phyloP scores from a whole-genome alignment of 176 grass and related monocot species.

The Aegilops longissima region DNA sequence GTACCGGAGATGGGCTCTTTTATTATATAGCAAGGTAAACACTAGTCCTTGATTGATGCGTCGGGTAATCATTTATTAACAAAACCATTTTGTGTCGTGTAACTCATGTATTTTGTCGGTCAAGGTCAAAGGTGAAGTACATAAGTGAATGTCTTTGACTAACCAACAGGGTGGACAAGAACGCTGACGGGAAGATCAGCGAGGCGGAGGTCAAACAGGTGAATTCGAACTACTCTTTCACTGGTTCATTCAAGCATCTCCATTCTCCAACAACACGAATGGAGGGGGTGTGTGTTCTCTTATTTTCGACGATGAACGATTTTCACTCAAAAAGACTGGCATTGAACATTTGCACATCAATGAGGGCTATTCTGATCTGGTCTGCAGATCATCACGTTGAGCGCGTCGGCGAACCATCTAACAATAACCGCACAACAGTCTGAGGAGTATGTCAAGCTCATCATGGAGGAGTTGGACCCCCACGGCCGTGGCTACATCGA shows the following conservation, averaged over 20 bases:
- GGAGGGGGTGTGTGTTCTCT: background rate
- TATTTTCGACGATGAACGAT: background rate
- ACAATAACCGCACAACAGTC: conserved; percentile 49
- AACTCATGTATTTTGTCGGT: too few species aligned
- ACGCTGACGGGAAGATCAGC: conserved; percentile 71
- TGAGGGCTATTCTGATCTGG: background rate
- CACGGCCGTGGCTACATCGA: conserved; percentile 75
- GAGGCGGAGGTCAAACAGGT: conserved; percentile 81
- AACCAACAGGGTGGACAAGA: conserved; percentile 73
- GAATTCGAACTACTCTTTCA: background rate
- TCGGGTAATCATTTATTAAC: too few species aligned
- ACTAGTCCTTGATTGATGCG: too few species aligned
- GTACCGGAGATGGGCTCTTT: too few species aligned
- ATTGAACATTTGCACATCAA: background rate
- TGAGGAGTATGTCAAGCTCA: conserved; percentile 68
- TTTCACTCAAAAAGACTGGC: background rate
- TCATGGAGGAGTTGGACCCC: conserved; percentile 90
- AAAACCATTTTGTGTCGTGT: too few species aligned
- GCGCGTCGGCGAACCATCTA: conserved; percentile 79
- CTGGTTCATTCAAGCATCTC: too few species aligned
- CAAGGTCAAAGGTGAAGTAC: too few species aligned
- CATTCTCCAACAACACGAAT: background rate
- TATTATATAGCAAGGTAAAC: too few species aligned
- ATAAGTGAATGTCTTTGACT: background rate
- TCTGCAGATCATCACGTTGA: conserved; percentile 72